Evolutionary conservation across 2,329 filamentous ascomycete species (phyloP).

Genomic region (Penicillium sp.): DNA sequence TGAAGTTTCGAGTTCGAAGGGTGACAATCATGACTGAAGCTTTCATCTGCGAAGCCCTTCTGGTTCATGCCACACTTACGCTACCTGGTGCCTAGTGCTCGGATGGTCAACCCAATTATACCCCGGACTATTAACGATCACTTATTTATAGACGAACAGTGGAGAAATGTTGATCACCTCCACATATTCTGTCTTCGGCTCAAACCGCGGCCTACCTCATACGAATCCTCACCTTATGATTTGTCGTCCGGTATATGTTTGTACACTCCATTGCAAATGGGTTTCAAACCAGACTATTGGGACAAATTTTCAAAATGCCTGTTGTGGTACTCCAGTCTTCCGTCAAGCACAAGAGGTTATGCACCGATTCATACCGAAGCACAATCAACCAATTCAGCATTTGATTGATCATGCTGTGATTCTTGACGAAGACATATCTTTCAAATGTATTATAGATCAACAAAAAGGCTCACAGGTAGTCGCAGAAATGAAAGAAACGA

Average conservation of each 20-base stretch:
- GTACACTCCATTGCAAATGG: neutral
- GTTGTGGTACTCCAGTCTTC: neutral
- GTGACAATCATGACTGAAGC: slow-evolving; percentile 30
- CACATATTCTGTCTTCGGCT: neutral
- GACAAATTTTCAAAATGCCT: neutral
- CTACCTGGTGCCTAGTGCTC: neutral
- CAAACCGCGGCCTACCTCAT: neutral
- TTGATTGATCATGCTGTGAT: neutral
- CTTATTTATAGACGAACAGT: neutral
- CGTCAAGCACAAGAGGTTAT: neutral
- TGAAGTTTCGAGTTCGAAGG: slow-evolving; percentile 13
- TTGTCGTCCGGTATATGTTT: neutral
- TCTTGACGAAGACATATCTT: neutral
- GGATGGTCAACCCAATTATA: neutral
- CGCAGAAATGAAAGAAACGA: neutral
- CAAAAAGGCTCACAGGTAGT: neutral
- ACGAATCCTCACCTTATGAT: neutral
- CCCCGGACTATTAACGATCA: neutral
- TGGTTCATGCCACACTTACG: neutral
- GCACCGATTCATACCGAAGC: neutral
- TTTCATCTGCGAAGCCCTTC: neutral
- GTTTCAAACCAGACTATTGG: neutral
- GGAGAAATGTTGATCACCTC: neutral
- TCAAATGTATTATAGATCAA: slow-evolving; percentile 4
- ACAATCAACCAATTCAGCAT: neutral